Base-by-base conservation (phyloP, 495 filamentous ascomycete genomes). In the Lasiosphaeria miniovina region DNA sequence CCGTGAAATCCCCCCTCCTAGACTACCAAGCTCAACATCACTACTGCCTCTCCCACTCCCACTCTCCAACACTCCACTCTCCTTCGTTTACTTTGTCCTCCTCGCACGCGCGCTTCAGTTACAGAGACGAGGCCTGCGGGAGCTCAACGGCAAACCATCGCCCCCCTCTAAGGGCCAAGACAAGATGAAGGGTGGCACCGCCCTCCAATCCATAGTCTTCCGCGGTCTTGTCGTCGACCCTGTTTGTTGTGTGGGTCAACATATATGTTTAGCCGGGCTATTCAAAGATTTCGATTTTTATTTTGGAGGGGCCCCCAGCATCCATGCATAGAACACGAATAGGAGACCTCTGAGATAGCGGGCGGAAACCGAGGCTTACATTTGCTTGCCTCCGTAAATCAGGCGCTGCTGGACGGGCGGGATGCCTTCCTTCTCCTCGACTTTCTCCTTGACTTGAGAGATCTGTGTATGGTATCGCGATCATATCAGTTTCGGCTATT, bases 381-480 rank as follows among this genome's bases (percentile, higher is more conserved):
- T 96, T 70, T 98, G 94, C 77, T 98, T 98, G 62, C 94, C 94
- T 49, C 92, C 91, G 68, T 85, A 97, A 70, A 98, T 98, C 53
- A 98, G 77, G 40, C 95, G 87, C 78, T 98, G 94, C 74, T 98
- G 94, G 32, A 96, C 93, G 15, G 94, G 94, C 35, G 94, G 94
- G 70, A 98, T 98, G 33, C 94, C 94, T 74, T 98, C 95, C 72
- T 96, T 96, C 77, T 98, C 94, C 73, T 98, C 94, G 40, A 98
- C 94, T 61, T 90, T 90, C 79, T 98, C 95, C 80, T 98, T 98
- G 80, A 98, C 96, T 64, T 89, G 84, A 48, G 89, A 88, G 67
- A 98, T 90, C 91, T 96, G 61, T 36, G n/a, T 36, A 43, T 40
- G 31, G 24, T 12, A 9, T 24, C 6, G 8, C 35, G 50, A 24